phyloP scores from a whole-genome alignment of 2,329 filamentous ascomycete species.

The Aspergillus chevalieri region DNA sequence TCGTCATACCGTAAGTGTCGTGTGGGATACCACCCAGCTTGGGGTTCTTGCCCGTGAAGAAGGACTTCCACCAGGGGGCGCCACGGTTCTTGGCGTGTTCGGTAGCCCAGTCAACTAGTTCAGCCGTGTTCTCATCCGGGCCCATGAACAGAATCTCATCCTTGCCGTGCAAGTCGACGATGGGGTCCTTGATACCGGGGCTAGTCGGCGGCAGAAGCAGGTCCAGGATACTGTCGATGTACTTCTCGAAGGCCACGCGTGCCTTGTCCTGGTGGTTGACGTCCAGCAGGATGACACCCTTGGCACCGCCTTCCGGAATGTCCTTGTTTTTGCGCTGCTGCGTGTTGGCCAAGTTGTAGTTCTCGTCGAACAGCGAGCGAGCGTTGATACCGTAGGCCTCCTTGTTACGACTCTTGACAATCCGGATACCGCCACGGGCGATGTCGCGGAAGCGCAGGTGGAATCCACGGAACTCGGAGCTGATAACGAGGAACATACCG shows the following conservation, averaged over 20 bases:
- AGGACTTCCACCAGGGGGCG: slow-evolving; percentile 99
- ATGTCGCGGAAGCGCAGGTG: slow-evolving; percentile 97
- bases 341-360: slow-evolving; percentile 95
- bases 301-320: slow-evolving; percentile 95
- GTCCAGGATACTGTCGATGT: slow-evolving; percentile 97
- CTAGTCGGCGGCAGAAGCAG: slow-evolving; percentile 82
- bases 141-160: slow-evolving; percentile 98
- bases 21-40: slow-evolving; percentile 95
- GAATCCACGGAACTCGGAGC: slow-evolving; percentile 93
- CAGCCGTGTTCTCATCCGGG: slow-evolving; percentile 96
- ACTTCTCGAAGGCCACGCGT: slow-evolving; percentile 93
- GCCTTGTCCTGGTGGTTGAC: slow-evolving; percentile 90
- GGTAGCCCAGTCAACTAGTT: slow-evolving; percentile 97
- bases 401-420: slow-evolving; percentile 94
- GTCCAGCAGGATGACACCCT: slow-evolving; percentile 93
- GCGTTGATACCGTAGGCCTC: slow-evolving; percentile 96
- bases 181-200: slow-evolving; percentile 97
- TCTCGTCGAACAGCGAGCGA: slow-evolving; percentile 94
- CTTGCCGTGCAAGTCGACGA: slow-evolving; percentile 91
- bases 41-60: slow-evolving; percentile 98
- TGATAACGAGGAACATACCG: slow-evolving; percentile 98
- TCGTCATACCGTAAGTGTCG: slow-evolving; percentile 96
- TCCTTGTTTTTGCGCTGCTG: slow-evolving; percentile 99
- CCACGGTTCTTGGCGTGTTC: slow-evolving; percentile 81
- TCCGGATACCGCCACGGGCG: slow-evolving; percentile 91